Evolutionary conservation across 768 basidiomycete genomes (phyloP).

Genomic region (Rhizopogon roseolus): DNA sequence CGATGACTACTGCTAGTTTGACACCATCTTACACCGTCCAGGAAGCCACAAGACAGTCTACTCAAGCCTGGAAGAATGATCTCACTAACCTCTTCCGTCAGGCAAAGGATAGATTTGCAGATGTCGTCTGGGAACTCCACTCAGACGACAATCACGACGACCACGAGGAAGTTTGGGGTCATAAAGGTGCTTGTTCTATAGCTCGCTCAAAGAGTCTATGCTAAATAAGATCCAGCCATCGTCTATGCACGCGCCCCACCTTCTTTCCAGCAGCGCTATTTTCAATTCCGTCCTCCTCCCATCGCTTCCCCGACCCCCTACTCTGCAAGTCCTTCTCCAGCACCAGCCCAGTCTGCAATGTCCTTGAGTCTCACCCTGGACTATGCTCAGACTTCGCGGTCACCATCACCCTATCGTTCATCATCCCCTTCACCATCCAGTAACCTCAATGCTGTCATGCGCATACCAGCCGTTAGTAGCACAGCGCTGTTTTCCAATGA

Average conservation of each 20-base stretch:
- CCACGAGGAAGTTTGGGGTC: slow-evolving; percentile 75
- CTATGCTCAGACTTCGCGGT: slow-evolving; percentile 33
- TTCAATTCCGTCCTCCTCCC: slow-evolving; percentile 65
- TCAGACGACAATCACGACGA: slow-evolving; percentile 47
- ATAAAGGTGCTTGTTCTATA: slow-evolving; percentile 67
- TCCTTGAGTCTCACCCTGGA: slow-evolving; percentile 51
- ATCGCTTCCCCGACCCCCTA: slow-evolving; percentile 45
- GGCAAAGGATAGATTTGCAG: slow-evolving; percentile 91
- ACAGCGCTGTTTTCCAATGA: slow-evolving; percentile 84
- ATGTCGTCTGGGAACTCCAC: slow-evolving; percentile 89
- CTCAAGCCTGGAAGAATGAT: slow-evolving; percentile 75
- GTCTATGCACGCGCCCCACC: slow-evolving; percentile 94
- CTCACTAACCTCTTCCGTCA: slow-evolving; percentile 70
- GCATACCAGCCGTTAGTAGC: slow-evolving; percentile 64
- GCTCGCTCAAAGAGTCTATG: background rate
- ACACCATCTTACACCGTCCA: slow-evolving; percentile 47
- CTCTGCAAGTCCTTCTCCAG: slow-evolving; percentile 43
- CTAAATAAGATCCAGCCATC: slow-evolving; percentile 51
- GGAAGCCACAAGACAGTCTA: slow-evolving; percentile 66
- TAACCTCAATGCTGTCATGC: slow-evolving; percentile 43
- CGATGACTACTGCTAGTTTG: background rate
- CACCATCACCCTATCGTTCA: slow-evolving; percentile 42
- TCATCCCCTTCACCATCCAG: slow-evolving; percentile 41
- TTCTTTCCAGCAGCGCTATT: slow-evolving; percentile 86
- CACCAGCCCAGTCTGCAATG: slow-evolving; percentile 54